Conservation (phyloP, 2,329 filamentous ascomycete species). For the Septoria linicola region DNA sequence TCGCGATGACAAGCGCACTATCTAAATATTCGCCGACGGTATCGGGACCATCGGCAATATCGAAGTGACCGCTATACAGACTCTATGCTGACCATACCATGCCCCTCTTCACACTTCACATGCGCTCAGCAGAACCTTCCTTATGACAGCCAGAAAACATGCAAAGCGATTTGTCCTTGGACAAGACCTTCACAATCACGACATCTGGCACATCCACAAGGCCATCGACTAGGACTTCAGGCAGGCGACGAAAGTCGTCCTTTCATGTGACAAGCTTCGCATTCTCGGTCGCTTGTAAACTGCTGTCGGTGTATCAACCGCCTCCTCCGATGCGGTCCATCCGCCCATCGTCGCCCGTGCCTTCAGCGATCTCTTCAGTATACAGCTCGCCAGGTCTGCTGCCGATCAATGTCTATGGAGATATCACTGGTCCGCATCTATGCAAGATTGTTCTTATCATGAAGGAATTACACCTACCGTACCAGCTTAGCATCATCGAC, state of each 20-base stretch:
- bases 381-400: not conserved
- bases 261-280: conserved; percentile 13
- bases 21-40: not conserved
- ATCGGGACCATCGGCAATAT: not conserved
- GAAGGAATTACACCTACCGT: conserved; percentile 13
- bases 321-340: conserved; percentile 9
- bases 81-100: not conserved
- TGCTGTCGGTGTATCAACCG: conserved; percentile 1
- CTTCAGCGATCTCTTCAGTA: not conserved
- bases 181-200: not conserved
- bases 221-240: conserved; percentile 8
- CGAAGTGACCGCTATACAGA: not conserved
- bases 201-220: conserved; percentile 2
- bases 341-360: not conserved
- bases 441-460: conserved; percentile 17
- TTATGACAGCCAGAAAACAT: not conserved
- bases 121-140: not conserved
- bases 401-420: conserved; percentile 11
- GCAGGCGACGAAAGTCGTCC: not conserved
- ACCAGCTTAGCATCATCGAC: conserved; percentile 11
- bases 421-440: conserved; percentile 21
- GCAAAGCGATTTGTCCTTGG: not conserved
- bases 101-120: not conserved
- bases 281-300: conserved; percentile 11
- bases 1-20: not conserved